Evolutionary conservation across 345 rosid species (phyloP).

Genomic region (Brassica juncea): DNA sequence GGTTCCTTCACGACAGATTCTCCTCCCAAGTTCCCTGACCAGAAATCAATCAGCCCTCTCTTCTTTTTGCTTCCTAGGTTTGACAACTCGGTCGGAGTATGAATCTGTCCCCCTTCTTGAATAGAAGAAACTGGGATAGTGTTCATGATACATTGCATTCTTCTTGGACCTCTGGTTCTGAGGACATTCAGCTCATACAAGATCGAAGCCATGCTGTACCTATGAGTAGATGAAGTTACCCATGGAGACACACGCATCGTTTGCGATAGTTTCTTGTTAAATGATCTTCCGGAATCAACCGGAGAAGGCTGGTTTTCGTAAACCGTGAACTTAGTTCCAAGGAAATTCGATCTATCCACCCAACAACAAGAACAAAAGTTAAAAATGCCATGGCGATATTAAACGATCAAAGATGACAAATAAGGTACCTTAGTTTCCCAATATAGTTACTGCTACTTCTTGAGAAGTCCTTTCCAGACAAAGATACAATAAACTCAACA

Average conservation of each 20-base stretch:
- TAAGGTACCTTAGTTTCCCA: conserved; percentile 70
- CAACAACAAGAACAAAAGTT: conserved; percentile 18
- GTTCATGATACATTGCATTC: conserved; percentile 74
- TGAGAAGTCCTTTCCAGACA: conserved; percentile 63
- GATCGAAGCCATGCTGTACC: conserved; percentile 53
- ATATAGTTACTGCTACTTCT: conserved; percentile 56
- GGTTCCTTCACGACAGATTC: conserved; percentile 42
- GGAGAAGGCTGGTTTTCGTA: conserved; percentile 70
- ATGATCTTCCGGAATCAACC: conserved; percentile 20
- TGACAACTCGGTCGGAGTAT: conserved; percentile 54
- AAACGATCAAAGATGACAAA: neutral
- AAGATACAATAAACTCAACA: conserved; percentile 75
- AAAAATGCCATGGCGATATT: neutral
- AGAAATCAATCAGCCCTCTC: conserved; percentile 44
- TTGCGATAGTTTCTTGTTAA: conserved; percentile 42
- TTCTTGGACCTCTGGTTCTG: conserved; percentile 89
- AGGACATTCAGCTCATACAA: conserved; percentile 80
- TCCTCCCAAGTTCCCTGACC: conserved; percentile 41
- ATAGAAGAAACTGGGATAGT: conserved; percentile 66
- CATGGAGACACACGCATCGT: conserved; percentile 51
- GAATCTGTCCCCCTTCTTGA: conserved; percentile 65
- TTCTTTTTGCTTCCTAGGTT: conserved; percentile 55
- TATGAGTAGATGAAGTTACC: conserved; percentile 40
- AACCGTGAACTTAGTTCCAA: conserved; percentile 88
- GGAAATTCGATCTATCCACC: conserved; percentile 78